Base-by-base conservation (phyloP, 805 yeast species). In the Blastobotrys americana region DNA sequence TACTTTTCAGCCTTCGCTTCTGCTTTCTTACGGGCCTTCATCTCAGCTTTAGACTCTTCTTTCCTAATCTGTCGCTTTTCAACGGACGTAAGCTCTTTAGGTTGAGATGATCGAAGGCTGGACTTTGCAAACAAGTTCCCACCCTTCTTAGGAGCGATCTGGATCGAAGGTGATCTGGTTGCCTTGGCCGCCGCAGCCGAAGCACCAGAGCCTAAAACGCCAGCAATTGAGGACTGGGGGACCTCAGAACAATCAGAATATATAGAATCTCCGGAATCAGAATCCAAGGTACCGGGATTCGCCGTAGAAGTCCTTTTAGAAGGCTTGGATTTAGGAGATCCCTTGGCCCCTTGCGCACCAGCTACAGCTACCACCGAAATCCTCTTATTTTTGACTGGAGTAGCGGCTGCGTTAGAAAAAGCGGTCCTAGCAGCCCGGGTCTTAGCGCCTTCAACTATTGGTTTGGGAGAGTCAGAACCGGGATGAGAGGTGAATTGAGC, bases 41-140 rank as follows among this genome's bases (percentile, higher is more conserved):
- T 13, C 13, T 25, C 31, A 25, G 31, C 31, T 13, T 25, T 25
- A 8, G 31, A 25, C 13, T 25, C 31, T 13, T 25, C 31, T 25
- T 25, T 25, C 13, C 13, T 25, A 13, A 25, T 25, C 51, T 48
- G 41, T 45, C 49, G 41, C 49, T 37, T 20, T 6, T 27, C 10
- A 2, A 15, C 41, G 18, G 34, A 3, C 10, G n/a, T 22, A 31
- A 15, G 10, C 20, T 23, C 42, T 25, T 33, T 13, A 21, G 44
- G 18, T 5, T 17, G 43, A 18, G 8, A 5, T n/a, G 16, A 19
- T 34, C n/a, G n/a, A 16, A 37, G 5, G 16, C n/a, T 6, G 8
- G 16, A 40, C 43, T n/a, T 25, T 8, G 31, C 8, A 13, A 25
- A 25, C 31, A 25, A 13, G 8, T 13, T 13, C 10, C 18, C 22